Evolutionary conservation across 495 filamentous ascomycete species (phyloP).

Genomic region (Talaromyces proteolyticus): DNA sequence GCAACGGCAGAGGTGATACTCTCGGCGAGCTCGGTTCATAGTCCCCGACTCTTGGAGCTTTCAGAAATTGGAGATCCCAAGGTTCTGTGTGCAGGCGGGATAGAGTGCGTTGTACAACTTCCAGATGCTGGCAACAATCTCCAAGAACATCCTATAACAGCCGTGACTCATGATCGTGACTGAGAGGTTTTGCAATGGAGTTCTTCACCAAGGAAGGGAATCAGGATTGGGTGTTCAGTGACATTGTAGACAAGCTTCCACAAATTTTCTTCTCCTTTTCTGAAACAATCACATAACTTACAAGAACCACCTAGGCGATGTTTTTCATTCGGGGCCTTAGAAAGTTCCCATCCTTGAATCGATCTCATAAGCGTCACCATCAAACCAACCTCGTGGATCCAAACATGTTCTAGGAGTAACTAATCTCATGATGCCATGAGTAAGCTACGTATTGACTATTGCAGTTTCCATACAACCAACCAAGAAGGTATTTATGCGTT

Average conservation of each 20-base stretch:
- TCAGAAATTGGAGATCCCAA: conserved; percentile 48
- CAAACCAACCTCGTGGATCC: conserved; percentile 55
- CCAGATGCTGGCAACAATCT: conserved; percentile 44
- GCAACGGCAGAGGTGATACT: conserved; percentile 52
- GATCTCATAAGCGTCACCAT: conserved; percentile 70
- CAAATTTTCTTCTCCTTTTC: neutral
- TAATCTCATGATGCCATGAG: conserved; percentile 17
- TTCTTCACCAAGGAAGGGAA: conserved; percentile 54
- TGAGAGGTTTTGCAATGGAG: conserved; percentile 77
- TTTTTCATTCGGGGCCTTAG: conserved; percentile 75
- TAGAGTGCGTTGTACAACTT: conserved; percentile 32
- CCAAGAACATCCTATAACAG: conserved; percentile 31
- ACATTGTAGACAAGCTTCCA: too few species aligned
- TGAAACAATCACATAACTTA: too few species aligned
- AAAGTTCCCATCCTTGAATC: conserved; percentile 74
- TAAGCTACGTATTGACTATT: neutral
- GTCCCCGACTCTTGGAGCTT: conserved; percentile 53
- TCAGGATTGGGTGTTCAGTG: conserved; percentile 66
- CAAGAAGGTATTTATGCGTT: conserved; percentile 67
- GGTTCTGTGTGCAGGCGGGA: conserved; percentile 28
- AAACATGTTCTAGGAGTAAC: conserved; percentile 67
- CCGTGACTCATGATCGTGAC: conserved; percentile 3
- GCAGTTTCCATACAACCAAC: conserved; percentile 23
- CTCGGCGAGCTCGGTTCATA: conserved; percentile 49
- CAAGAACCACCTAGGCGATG: too few species aligned